Conservation (phyloP, 345 rosid genomes). For the Lumnitzera littorea region DNA sequence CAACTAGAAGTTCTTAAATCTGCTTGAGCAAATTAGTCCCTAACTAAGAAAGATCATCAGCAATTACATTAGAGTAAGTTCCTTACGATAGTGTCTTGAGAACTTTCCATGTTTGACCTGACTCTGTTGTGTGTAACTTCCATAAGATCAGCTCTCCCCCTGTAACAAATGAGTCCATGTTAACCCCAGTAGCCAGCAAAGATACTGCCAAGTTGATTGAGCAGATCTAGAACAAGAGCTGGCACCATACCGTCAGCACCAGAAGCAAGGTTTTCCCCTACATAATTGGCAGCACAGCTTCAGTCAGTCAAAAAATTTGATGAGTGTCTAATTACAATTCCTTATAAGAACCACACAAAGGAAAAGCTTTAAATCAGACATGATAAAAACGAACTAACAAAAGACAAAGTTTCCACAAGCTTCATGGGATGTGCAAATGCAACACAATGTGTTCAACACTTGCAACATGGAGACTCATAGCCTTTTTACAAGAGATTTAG, state of each 20-base stretch:
- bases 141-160: slow-evolving; percentile 92
- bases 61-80: slow-evolving; percentile 4
- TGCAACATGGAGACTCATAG: no score
- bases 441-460: no score
- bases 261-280: slow-evolving; percentile 92
- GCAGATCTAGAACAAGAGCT: not conserved
- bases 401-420: no score
- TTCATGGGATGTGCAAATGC: no score
- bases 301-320: not conserved
- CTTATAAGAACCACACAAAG: no score
- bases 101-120: slow-evolving; percentile 83
- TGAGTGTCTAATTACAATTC: no score
- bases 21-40: not conserved
- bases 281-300: slow-evolving; percentile 10
- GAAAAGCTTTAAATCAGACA: no score
- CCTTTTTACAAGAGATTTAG: no score
- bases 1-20: no score
- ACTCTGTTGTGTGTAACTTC: slow-evolving; percentile 67
- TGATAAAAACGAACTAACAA: no score
- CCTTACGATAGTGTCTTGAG: slow-evolving; percentile 71
- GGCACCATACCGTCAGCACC: slow-evolving; percentile 84
- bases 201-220: not conserved
- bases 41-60: not conserved
- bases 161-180: slow-evolving; percentile 15
- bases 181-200: slow-evolving; percentile 4